Evolutionary conservation across 441 rosid genomes (phyloP).

Genomic region (Lagerstroemia fauriei): DNA sequence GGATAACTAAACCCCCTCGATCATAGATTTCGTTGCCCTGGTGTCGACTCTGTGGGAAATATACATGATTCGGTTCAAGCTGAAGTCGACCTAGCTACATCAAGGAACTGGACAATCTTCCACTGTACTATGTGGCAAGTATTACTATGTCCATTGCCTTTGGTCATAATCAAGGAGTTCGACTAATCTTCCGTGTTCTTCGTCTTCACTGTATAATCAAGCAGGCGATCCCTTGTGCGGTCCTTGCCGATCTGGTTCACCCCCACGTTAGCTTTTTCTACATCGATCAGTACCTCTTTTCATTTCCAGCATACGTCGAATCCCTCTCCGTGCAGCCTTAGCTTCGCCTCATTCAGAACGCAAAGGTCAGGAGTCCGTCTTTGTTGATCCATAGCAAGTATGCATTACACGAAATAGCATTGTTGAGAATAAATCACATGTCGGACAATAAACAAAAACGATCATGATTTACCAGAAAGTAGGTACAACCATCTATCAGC

Average conservation of each 20-base stretch:
- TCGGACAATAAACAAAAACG: too few relatives aligned
- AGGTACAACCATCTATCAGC: too few relatives aligned
- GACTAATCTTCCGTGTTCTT: neutral
- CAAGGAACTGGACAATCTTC: constrained; percentile 58
- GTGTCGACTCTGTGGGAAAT: constrained; percentile 64
- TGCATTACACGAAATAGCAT: constrained; percentile 40
- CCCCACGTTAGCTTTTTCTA: constrained; percentile 30
- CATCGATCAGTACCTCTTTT: constrained; percentile 49
- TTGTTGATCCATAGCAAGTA: constrained; percentile 30
- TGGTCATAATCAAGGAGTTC: constrained; percentile 61
- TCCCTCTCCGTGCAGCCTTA: constrained; percentile 81
- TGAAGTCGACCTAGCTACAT: constrained; percentile 65
- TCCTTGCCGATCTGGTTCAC: constrained; percentile 53
- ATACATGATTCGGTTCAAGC: constrained; percentile 66
- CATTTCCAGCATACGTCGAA: constrained; percentile 61
- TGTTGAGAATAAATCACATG: too few relatives aligned
- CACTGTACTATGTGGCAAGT: constrained; percentile 54
- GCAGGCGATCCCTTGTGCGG: constrained; percentile 60
- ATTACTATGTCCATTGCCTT: constrained; percentile 38
- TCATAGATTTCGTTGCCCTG: constrained; percentile 59
- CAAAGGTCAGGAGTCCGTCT: constrained; percentile 50
- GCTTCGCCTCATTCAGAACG: constrained; percentile 80
- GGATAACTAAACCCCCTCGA: constrained; percentile 58
- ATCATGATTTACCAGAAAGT: too few relatives aligned
- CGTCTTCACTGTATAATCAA: too few relatives aligned